Conservation (phyloP, 345 rosid genomes). For the Brassica juncea region DNA sequence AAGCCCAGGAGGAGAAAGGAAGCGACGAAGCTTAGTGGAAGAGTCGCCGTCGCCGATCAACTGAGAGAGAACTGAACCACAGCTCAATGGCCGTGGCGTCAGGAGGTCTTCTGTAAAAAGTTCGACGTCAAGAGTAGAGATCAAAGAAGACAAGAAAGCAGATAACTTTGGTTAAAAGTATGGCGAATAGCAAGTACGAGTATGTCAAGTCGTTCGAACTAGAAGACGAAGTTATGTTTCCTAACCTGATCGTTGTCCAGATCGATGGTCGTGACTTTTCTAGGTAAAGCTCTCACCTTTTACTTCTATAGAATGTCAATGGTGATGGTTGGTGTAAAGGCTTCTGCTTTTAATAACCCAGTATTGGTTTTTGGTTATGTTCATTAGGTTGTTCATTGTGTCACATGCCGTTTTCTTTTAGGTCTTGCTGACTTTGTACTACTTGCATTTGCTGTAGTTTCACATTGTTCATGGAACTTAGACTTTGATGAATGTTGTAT, state of each 20-base stretch:
- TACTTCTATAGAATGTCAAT: not conserved
- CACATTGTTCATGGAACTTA: not conserved
- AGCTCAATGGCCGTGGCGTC: not conserved
- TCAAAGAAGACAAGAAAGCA: not conserved
- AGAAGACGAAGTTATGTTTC: slow-evolving; percentile 67
- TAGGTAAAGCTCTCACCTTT: slow-evolving; percentile 42
- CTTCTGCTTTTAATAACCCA: not conserved
- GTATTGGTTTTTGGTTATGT: not conserved
- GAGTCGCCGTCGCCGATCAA: not conserved
- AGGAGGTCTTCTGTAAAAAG: not conserved
- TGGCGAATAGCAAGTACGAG: slow-evolving; percentile 95
- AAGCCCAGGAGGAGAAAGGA: not conserved
- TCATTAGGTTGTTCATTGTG: not conserved
- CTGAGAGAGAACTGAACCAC: not conserved
- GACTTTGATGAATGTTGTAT: not conserved
- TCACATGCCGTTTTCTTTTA: not conserved
- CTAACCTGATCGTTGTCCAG: slow-evolving; percentile 63
- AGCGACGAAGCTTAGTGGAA: not conserved
- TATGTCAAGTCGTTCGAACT: slow-evolving; percentile 80
- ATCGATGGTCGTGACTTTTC: slow-evolving; percentile 60
- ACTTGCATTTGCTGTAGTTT: not conserved
- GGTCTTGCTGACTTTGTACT: not conserved
- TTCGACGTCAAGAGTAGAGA: not conserved
- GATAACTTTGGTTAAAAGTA: slow-evolving; percentile 1
- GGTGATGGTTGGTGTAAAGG: not conserved